A percentile compares a stretch with the other conserved stretches of the same genome.
These are phyloP conservation scores for Candida berthetii DNA, from an alignment of 805 yeast genomes.

Conservation along the genomic window DNA sequence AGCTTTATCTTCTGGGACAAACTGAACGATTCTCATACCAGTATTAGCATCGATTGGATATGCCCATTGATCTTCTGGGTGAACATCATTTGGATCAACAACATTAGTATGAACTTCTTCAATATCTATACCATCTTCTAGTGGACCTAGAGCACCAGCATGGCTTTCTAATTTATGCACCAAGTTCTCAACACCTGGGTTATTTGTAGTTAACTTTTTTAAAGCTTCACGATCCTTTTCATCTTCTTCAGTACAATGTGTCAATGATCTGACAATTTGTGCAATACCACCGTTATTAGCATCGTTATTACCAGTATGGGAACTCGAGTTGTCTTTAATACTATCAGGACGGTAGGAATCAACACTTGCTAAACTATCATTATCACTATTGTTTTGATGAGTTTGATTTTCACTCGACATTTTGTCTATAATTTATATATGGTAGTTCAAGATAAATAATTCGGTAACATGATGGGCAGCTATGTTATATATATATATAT, in stretches of 20 bases:
- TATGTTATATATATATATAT: no score
- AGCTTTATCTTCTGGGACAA: slow-evolving; percentile 37
- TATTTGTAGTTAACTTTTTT: slow-evolving; percentile 23
- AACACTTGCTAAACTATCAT: no score
- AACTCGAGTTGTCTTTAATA: no score
- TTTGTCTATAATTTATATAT: no score
- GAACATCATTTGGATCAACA: slow-evolving; percentile 19
- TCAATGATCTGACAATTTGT: background rate
- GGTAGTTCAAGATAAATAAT: no score
- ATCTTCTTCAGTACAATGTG: slow-evolving; percentile 6
- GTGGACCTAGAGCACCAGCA: slow-evolving; percentile 46
- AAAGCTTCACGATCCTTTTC: slow-evolving; percentile 22
- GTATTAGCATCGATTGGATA: slow-evolving; percentile 52
- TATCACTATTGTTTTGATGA: no score
- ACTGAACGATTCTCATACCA: slow-evolving; percentile 50
- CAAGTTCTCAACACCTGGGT: slow-evolving; percentile 29
- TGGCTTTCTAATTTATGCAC: slow-evolving; percentile 30
- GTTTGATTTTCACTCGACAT: no score
- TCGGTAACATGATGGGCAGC: no score
- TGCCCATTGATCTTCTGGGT: slow-evolving; percentile 45
- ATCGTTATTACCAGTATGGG: no score
- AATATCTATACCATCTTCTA: slow-evolving; percentile 48
- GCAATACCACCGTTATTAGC: no score
- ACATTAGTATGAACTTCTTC: slow-evolving; percentile 19
- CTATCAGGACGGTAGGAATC: no score